A percentile compares a stretch with the other conserved stretches of the same genome.
Evolutionary conservation across 768 basidiomycete species (phyloP).

Genomic region (Naematelia aurantialba): DNA sequence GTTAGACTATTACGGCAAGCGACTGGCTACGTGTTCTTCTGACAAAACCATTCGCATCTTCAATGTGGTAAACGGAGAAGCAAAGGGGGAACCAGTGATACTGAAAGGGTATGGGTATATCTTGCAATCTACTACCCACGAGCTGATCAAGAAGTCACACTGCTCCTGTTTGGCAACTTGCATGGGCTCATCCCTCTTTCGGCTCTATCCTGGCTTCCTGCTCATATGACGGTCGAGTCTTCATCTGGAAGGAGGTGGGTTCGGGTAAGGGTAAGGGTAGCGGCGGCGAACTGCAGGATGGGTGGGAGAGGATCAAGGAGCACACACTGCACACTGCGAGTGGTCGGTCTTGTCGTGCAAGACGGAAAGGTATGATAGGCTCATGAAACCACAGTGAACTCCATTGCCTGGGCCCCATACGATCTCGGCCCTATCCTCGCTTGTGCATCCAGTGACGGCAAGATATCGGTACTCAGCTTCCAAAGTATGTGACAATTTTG

Average conservation of each 20-base stretch:
- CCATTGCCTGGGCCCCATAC: constrained; percentile 98
- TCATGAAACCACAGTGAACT: constrained; percentile 68
- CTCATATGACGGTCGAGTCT: constrained; percentile 94
- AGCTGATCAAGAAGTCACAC: constrained; percentile 66
- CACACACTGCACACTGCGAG: constrained; percentile 90
- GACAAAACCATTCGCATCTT: constrained; percentile 94
- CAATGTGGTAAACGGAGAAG: constrained; percentile 84
- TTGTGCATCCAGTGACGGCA: constrained; percentile 95
- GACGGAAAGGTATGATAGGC: neutral
- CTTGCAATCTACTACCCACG: neutral
- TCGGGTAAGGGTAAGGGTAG: constrained; percentile 33
- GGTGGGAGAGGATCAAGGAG: constrained; percentile 93
- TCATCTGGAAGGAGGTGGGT: constrained; percentile 87
- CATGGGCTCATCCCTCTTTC: constrained; percentile 98
- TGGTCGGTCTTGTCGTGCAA: constrained; percentile 56
- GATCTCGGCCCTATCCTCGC: constrained; percentile 94
- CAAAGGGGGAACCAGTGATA: constrained; percentile 48
- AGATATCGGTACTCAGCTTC: constrained; percentile 91
- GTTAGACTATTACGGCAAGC: constrained; percentile 94
- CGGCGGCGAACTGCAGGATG: constrained; percentile 52
- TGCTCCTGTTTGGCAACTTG: constrained; percentile 95
- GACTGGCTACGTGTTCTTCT: constrained; percentile 92
- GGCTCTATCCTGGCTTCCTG: constrained; percentile 96
- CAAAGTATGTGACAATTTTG: constrained; percentile 67
- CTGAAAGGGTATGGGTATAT: constrained; percentile 45